These are phyloP conservation scores for Daucus carota DNA, from an alignment of 129 eudicot species.

Conservation along the genomic window DNA sequence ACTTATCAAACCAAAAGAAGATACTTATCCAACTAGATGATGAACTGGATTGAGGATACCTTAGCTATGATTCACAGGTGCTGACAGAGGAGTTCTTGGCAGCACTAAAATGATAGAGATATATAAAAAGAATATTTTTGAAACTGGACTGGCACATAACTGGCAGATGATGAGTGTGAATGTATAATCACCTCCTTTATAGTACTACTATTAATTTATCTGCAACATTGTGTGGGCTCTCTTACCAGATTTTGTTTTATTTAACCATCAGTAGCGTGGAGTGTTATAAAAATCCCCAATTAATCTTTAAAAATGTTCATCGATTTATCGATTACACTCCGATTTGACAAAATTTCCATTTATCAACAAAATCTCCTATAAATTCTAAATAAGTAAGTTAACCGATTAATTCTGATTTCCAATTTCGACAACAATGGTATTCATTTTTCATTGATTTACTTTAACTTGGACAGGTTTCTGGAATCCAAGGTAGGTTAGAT, in stretches of 20 bases:
- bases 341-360: too few relatives aligned
- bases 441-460: background rate
- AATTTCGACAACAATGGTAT: too few relatives aligned
- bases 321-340: too few relatives aligned
- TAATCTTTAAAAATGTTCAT: too few relatives aligned
- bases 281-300: too few relatives aligned
- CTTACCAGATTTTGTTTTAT: slow-evolving; percentile 13
- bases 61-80: slow-evolving; percentile 25
- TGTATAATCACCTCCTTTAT: slow-evolving; percentile 24
- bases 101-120: slow-evolving; percentile 39
- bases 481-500: slow-evolving; percentile 34
- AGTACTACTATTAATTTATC: background rate
- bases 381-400: too few relatives aligned
- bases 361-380: too few relatives aligned
- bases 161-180: slow-evolving; percentile 51
- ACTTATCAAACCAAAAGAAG: background rate
- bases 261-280: too few relatives aligned
- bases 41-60: slow-evolving; percentile 7
- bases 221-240: background rate
- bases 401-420: too few relatives aligned
- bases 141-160: slow-evolving; percentile 46
- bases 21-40: slow-evolving; percentile 6
- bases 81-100: slow-evolving; percentile 54
- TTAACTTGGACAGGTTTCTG: slow-evolving; percentile 18
- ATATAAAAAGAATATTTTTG: slow-evolving; percentile 18